Percentiles rank a stretch among this genome's conserved stretches.
These are phyloP conservation scores for Erodium maritimum DNA, from an alignment of 345 rosid genomes.

Conservation along the genomic window DNA sequence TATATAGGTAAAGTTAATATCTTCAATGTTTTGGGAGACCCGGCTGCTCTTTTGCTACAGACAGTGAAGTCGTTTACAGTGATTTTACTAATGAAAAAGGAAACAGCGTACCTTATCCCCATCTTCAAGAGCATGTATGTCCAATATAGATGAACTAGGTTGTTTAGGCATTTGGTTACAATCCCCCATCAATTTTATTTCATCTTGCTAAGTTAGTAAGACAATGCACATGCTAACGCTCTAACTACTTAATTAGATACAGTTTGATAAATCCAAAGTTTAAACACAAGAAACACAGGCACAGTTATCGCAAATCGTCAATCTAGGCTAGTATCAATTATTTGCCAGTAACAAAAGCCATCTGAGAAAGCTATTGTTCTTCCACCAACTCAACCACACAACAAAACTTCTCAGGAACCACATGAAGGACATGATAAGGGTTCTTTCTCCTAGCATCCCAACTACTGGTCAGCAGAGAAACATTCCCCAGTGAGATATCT, in stretches of 20 bases:
- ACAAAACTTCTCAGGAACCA: background rate
- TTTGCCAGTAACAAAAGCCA: background rate
- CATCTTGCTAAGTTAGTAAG: too few relatives aligned
- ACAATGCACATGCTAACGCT: background rate
- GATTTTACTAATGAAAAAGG: too few relatives aligned
- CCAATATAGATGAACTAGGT: too few relatives aligned
- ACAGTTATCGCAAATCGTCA: background rate
- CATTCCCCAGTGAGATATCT: background rate
- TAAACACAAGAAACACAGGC: background rate
- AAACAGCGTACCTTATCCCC: too few relatives aligned
- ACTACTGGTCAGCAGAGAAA: background rate
- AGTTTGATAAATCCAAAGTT: background rate
- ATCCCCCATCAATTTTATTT: too few relatives aligned
- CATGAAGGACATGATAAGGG: background rate
- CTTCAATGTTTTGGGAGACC: too few relatives aligned
- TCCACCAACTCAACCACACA: background rate
- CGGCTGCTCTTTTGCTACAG: too few relatives aligned
- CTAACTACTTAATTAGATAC: background rate
- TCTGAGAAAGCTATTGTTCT: background rate
- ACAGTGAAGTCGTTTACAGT: too few relatives aligned
- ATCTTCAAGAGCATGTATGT: too few relatives aligned
- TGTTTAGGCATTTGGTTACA: too few relatives aligned
- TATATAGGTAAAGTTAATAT: background rate
- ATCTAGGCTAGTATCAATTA: background rate
- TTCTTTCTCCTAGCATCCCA: background rate